These are phyloP conservation scores for Pichia cabralensis DNA, from an alignment of 805 yeast genomes.

Conservation along the genomic window DNA sequence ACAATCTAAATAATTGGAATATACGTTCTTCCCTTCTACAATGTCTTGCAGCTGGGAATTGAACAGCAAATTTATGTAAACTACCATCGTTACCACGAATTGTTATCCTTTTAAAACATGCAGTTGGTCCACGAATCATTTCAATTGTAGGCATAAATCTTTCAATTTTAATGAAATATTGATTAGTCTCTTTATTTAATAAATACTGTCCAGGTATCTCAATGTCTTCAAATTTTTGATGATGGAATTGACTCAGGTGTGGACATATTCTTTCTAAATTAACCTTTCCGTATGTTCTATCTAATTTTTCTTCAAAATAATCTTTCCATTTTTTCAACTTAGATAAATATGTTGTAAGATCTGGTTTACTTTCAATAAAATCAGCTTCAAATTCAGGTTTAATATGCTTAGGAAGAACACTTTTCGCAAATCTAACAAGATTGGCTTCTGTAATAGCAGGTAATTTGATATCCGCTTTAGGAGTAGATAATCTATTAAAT, in stretches of 20 bases:
- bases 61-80: constrained; percentile 87
- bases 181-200: constrained; percentile 76
- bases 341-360: constrained; percentile 74
- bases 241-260: constrained; percentile 93
- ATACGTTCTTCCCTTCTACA: constrained; percentile 94
- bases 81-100: constrained; percentile 93
- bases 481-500: constrained; percentile 75
- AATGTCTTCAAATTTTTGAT: constrained; percentile 94
- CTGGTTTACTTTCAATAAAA: constrained; percentile 78
- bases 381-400: constrained; percentile 88
- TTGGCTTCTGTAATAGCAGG: constrained; percentile 90
- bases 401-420: constrained; percentile 80
- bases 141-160: constrained; percentile 85
- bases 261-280: constrained; percentile 88
- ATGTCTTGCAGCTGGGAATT: constrained; percentile 95
- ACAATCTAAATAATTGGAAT: constrained; percentile 81
- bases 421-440: constrained; percentile 82
- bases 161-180: constrained; percentile 88
- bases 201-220: constrained; percentile 96
- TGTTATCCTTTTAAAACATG: constrained; percentile 80
- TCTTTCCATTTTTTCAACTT: constrained; percentile 89
- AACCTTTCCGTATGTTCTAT: constrained; percentile 68
- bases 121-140: constrained; percentile 79
- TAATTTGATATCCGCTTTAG: constrained; percentile 77
- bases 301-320: constrained; percentile 82